Evolutionary conservation across 2,329 filamentous ascomycete genomes (phyloP), one percentile per base, ranked within the genome.

Genomic region (Scleromitrula shiraiana): DNA sequence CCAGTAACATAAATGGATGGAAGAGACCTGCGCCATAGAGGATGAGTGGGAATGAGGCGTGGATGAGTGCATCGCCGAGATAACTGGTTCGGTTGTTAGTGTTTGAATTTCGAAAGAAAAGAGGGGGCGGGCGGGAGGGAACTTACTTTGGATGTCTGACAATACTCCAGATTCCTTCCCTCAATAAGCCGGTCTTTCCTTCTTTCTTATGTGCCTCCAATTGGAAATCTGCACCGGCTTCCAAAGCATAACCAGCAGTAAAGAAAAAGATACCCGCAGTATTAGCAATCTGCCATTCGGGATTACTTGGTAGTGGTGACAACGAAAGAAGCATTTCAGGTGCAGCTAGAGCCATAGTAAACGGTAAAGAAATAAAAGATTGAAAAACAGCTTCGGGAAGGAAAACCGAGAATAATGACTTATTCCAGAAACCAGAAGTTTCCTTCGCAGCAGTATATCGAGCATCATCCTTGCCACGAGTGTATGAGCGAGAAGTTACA

Each of bases 131-230:
- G 5, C 5, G 14, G n/a, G 12, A n/a, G 8, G 4, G 8, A 26
- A 41, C 49, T 39, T 46, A 51, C 51, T 53, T 53, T 19, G 51
- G 51, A 49, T 53, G 51, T 35, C 51, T 29, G 12, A 53, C 51
- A 29, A 51, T 48, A 22, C 51, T 53, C 51, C 51, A 53, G 3
- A 53, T 22, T 19, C 51, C 51, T 12, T 50, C 48, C 9, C 23
- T 47, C 15, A 51, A 22, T 8, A 53, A 24, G 0, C 29, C 41
- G 3, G 14, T n/a, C 7, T 24, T 46, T 8, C 27, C 12, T 6
- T 36, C 15, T 19, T 50, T 19, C 17, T 42, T 42, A 20, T 51
- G 44, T 19, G 10, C 27, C 22, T 45, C 44, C 29, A 53, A 41
- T 22, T 51, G 51, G 12, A 14, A 37, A 40, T 53, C 51, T 10